These are phyloP conservation scores for Globisporangium polare DNA, from an alignment of 352 stramenopile species.

Conservation along the genomic window DNA sequence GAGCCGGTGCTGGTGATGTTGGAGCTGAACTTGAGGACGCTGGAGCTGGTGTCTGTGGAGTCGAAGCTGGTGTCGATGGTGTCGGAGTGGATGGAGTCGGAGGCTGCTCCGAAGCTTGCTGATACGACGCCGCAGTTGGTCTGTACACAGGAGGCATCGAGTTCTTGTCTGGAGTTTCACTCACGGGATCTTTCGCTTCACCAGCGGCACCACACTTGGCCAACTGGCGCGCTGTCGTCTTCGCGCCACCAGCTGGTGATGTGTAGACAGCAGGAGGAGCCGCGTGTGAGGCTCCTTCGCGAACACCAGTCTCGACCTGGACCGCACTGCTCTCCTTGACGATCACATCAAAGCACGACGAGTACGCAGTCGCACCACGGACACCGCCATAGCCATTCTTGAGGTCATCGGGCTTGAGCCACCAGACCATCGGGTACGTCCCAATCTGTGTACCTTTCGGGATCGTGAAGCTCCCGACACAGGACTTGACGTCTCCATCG, in stretches of 20 bases:
- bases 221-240: background rate
- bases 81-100: background rate
- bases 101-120: background rate
- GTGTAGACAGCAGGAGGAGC: background rate
- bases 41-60: background rate
- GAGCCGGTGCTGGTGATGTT: background rate
- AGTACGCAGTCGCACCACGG: too few relatives aligned
- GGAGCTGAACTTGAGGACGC: background rate
- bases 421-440: slow-evolving; percentile 62
- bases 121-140: background rate
- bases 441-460: slow-evolving; percentile 36
- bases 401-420: too few relatives aligned
- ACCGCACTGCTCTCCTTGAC: background rate
- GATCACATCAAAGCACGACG: slow-evolving; percentile 50
- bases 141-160: background rate
- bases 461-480: slow-evolving; percentile 41
- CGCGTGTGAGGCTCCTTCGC: too few relatives aligned
- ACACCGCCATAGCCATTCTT: too few relatives aligned
- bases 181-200: background rate
- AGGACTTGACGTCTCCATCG: slow-evolving; percentile 17
- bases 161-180: background rate
- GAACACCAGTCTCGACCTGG: too few relatives aligned
- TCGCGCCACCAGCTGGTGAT: background rate
- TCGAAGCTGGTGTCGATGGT: background rate
- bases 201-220: background rate